phyloP scores from a whole-genome alignment of 2,329 filamentous ascomycete genomes.

The Pseudodiploospora longispora region DNA sequence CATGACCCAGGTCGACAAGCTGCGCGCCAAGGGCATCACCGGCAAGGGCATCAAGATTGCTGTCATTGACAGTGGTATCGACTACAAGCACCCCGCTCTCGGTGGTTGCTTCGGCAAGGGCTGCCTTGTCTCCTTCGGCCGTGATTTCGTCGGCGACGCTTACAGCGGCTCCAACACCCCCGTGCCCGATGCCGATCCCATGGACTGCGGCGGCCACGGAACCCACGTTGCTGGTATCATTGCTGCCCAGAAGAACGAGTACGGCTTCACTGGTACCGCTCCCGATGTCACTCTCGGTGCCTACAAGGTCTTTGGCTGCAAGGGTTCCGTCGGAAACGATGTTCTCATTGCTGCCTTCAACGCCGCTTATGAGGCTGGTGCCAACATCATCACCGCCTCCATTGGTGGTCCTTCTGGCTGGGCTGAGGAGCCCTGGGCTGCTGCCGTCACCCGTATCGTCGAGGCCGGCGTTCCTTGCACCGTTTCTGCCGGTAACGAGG shows the following conservation, averaged over 20 bases:
- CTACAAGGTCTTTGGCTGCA: conserved; percentile 30
- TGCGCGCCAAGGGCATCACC: conserved; percentile 39
- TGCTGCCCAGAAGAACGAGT: conserved; percentile 28
- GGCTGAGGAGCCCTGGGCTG: conserved; percentile 22
- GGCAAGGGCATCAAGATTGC: conserved; percentile 46
- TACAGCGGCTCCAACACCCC: conserved; percentile 19
- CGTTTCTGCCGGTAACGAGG: conserved; percentile 36
- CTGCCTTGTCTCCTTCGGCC: conserved; percentile 35
- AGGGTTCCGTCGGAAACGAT: conserved; percentile 24
- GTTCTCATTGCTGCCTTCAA: conserved; percentile 30
- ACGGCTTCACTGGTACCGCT: conserved; percentile 31
- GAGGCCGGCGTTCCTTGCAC: conserved; percentile 33
- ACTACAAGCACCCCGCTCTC: conserved; percentile 38
- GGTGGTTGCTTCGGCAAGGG: conserved; percentile 39
- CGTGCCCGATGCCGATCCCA: conserved; percentile 30
- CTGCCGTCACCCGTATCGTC: conserved; percentile 32
- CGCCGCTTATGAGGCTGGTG: conserved; percentile 31
- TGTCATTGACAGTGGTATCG: conserved; percentile 44
- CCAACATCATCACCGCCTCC: conserved; percentile 29
- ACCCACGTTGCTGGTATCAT: conserved; percentile 39
- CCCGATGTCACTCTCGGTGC: conserved; percentile 30
- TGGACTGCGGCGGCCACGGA: conserved; percentile 33
- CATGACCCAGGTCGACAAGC: conserved; percentile 49
- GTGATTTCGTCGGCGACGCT: conserved; percentile 34
- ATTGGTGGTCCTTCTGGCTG: conserved; percentile 25